Conservation (phyloP, 208 protist genomes). For the Trichomonas vaginalis region DNA sequence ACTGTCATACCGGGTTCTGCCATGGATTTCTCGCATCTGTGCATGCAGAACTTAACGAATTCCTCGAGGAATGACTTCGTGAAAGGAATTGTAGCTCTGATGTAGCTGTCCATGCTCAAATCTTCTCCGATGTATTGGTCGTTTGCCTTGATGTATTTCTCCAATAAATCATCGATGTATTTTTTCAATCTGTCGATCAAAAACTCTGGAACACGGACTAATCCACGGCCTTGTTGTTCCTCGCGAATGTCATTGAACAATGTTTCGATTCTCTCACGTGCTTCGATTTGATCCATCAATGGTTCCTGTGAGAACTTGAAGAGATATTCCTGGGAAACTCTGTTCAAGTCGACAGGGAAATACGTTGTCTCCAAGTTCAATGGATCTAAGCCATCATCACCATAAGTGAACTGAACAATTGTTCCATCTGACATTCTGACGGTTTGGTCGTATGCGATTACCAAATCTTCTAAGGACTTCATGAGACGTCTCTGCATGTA, state of each 20-base stretch:
- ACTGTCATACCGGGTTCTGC: constrained; percentile 88
- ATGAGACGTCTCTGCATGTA: constrained; percentile 98
- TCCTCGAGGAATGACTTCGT: background rate
- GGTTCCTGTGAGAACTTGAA: background rate
- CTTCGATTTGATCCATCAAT: background rate
- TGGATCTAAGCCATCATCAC: constrained; percentile 95
- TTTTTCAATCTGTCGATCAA: background rate
- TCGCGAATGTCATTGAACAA: background rate
- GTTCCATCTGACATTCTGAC: constrained; percentile 65
- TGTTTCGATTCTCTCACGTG: background rate
- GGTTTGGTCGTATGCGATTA: constrained; percentile 78
- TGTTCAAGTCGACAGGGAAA: background rate
- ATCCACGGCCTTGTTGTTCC: background rate
- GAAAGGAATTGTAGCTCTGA: background rate
- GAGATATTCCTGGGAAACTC: background rate
- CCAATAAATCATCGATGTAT: background rate
- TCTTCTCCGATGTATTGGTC: background rate
- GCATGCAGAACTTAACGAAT: background rate
- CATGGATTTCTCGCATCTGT: constrained; percentile 51
- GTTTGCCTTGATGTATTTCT: background rate
- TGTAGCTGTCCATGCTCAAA: background rate
- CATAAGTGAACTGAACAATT: constrained; percentile 65
- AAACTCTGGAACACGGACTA: background rate
- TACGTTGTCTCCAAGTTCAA: constrained; percentile 64
- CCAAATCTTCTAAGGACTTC: constrained; percentile 55